Evolutionary conservation across 2,329 filamentous ascomycete species (phyloP), one percentile per base, ranked within the genome.

Genomic region (Dothideomycetes sp.): DNA sequence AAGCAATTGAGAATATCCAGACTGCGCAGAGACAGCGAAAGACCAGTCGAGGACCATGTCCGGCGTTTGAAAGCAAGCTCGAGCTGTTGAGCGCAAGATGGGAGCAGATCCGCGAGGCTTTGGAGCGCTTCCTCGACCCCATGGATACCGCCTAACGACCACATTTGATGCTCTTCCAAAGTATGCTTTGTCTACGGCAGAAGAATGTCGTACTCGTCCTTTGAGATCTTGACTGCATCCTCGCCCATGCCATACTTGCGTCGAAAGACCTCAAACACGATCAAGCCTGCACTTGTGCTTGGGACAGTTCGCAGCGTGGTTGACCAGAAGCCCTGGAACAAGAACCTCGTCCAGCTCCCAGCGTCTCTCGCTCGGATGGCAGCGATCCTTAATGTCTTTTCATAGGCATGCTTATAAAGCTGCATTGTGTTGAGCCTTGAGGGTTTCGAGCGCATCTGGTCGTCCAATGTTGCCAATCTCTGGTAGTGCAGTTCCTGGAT

Each of bases 211-310:
- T 83, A 83, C 1, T 79, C 79, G 47, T 82, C 79, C 55, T 75
- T 75, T 36, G 69, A 72, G 38, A 83, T 84, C 48, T 69, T 69
- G 46, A 77, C 77, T 50, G 72, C 71, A 36, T 81, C 78, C 14
- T 68, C 67, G 2, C 72, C 69, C 42, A 73, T 66, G 2, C 78
- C 79, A 49, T 85, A 87, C 59, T 84, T 84, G 27, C 81, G 67
- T 41, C 83, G 66, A 29, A 86, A 76, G 33, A 88, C 55, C 60
- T 88, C 83, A 55, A 88, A 88, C 15, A 85, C 83, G 48, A 88
- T 84, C 43, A 88, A 56, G 0, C 81, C 83, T 0, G 82, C 82
- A 44, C 78, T 82, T 2, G 83, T 87, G 54, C 80, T 84, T 0
- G 83, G 83, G 2, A 84, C 79, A 59, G 86, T 81, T 4, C 79